Evolutionary conservation across 768 basidiomycete genomes (phyloP).

Genomic region (Mycena albidolilacea): DNA sequence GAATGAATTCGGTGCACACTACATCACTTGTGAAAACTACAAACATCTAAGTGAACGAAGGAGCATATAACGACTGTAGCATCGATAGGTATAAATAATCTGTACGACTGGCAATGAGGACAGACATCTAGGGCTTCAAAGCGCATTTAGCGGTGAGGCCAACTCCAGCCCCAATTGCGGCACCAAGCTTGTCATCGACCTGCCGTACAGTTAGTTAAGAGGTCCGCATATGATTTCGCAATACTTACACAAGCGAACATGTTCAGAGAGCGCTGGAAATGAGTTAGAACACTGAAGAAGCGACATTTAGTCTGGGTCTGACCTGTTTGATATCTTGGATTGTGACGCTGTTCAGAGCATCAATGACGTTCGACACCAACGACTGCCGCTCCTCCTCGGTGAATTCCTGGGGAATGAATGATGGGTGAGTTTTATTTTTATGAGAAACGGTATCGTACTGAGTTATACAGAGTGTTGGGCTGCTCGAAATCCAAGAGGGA

Average conservation of each 20-base stretch:
- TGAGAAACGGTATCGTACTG: neutral
- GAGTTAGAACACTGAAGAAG: neutral
- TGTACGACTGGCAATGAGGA: no score
- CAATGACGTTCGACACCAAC: conserved; percentile 32
- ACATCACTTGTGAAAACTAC: no score
- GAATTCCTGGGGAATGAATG: conserved; percentile 26
- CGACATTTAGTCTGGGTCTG: neutral
- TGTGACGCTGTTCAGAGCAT: conserved; percentile 23
- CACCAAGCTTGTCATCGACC: conserved; percentile 14
- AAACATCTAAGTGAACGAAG: no score
- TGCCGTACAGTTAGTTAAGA: neutral
- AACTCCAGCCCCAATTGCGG: no score
- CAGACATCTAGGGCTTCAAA: no score
- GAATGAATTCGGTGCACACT: no score
- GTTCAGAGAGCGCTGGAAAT: conserved; percentile 32
- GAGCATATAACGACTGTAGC: no score
- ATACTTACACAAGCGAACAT: conserved; percentile 39
- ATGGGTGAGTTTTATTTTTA: neutral
- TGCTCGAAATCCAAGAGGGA: conserved; percentile 35
- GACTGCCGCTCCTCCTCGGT: conserved; percentile 31
- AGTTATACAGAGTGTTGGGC: conserved; percentile 32
- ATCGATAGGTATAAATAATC: no score
- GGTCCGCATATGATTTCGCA: neutral
- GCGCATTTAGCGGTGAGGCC: no score
- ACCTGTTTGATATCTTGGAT: conserved; percentile 31